Evolutionary conservation across 305 asterid species (phyloP).

Genomic region (Solanum chacoense): DNA sequence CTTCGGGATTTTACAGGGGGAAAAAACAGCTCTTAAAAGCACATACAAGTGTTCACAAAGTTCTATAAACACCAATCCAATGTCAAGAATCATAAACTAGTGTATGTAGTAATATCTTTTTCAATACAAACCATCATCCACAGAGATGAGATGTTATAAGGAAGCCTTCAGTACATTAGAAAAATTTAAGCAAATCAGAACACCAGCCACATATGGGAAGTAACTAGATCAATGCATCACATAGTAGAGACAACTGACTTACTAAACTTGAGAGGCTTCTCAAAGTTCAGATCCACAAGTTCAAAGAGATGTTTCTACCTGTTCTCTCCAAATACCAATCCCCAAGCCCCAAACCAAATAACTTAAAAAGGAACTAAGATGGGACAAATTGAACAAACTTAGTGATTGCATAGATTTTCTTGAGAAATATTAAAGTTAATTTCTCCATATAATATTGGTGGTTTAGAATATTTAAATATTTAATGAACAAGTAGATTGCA

Average conservation of each 20-base stretch:
- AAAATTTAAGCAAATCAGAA: not conserved
- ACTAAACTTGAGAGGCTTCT: not conserved
- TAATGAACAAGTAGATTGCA: not conserved
- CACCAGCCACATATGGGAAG: not conserved
- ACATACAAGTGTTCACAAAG: not conserved
- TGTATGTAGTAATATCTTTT: not conserved
- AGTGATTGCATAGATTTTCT: not conserved
- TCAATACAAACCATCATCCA: not conserved
- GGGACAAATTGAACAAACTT: not conserved
- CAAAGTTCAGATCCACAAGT: conserved; percentile 1
- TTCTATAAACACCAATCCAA: not conserved
- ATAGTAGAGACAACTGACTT: not conserved
- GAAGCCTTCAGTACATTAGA: not conserved
- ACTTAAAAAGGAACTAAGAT: not conserved
- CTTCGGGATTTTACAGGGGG: not conserved
- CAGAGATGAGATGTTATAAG: not conserved
- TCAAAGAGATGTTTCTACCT: not conserved
- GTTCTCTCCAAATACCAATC: not conserved
- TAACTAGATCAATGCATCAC: not conserved
- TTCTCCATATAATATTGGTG: not conserved
- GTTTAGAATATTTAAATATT: not conserved
- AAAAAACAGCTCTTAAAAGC: not conserved
- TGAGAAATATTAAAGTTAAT: not conserved
- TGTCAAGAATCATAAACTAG: not conserved
- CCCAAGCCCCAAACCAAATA: not conserved